Evolutionary conservation across 2,329 filamentous ascomycete species (phyloP), one percentile per base, ranked within the genome.

Genomic region (Botryotinia convoluta): DNA sequence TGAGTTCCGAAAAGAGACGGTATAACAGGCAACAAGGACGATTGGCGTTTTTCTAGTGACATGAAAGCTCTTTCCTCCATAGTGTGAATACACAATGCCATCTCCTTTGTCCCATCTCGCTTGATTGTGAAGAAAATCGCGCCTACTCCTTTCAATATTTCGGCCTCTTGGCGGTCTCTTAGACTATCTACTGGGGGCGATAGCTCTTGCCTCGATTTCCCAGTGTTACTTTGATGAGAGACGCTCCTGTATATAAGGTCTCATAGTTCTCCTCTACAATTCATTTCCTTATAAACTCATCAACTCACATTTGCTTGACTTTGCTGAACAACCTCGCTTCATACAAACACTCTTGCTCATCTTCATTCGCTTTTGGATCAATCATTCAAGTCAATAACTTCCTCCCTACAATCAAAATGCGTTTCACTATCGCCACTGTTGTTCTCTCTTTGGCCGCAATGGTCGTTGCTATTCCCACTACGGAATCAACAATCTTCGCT

Each of bases 371-470:
- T 73, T 35, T 35, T 45, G 29, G 8, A 63, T 69, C 68, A 60
- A 45, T 35, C 7, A 63, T 9, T 37, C 26, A 74, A 35, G 4
- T 57, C 60, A 39, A 72, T 35, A 65, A 63, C 42, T 37, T 26
- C 37, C 37, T 57, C 6, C 48, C 39, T 42, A 42, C 26, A 57
- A 60, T 74, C 77, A 79, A 74, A 71, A 81, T 81, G 79, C 75
- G 78, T 51, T 75, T 80, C 75, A 75, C 72, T 48, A 74, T 72
- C 59, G 42, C 74, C 61, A 60, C 76, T 73, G 16, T 75, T 42
- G 51, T 77, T 57, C 59, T 81, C 59, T 76, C 80, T 64, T 62
- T 79, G 62, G 73, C 75, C 63, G 48, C 75, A 18, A 63, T 76
- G 45, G 72, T 75, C 57, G 62, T 78, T 37, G 79, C 79, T 20